phyloP scores from a whole-genome alignment of 441 rosid genomes.

The Adansonia rubrostipa region DNA sequence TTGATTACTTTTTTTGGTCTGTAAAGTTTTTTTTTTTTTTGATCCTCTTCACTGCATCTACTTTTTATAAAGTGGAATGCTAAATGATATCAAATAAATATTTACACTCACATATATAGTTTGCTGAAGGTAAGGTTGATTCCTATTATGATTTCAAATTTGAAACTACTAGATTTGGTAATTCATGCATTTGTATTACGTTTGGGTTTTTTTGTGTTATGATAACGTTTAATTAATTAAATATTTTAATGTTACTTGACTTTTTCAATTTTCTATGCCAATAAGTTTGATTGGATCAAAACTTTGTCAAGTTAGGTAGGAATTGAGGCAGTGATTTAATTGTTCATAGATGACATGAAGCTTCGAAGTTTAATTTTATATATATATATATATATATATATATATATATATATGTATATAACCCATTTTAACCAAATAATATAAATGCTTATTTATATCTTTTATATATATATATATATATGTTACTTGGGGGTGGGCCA shows the following conservation, averaged over 20 bases:
- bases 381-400: too few species aligned
- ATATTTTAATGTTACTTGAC: too few species aligned
- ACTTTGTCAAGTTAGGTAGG: background rate
- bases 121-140: background rate
- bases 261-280: background rate
- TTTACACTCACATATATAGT: background rate
- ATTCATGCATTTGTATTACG: too few species aligned
- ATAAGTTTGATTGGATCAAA: background rate
- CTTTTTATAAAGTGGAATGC: slow-evolving; percentile 18
- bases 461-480: too few species aligned
- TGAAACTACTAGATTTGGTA: too few species aligned
- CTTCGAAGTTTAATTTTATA: background rate
- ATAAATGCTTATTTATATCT: background rate
- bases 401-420: too few species aligned
- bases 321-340: background rate
- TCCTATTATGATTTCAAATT: background rate
- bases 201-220: too few species aligned
- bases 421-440: background rate
- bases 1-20: background rate
- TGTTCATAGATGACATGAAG: background rate
- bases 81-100: too few species aligned
- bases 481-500: background rate
- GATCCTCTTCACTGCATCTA: background rate
- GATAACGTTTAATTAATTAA: too few species aligned
- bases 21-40: background rate